phyloP scores from a whole-genome alignment of 257 asterid species.

The Echites panduratus region DNA sequence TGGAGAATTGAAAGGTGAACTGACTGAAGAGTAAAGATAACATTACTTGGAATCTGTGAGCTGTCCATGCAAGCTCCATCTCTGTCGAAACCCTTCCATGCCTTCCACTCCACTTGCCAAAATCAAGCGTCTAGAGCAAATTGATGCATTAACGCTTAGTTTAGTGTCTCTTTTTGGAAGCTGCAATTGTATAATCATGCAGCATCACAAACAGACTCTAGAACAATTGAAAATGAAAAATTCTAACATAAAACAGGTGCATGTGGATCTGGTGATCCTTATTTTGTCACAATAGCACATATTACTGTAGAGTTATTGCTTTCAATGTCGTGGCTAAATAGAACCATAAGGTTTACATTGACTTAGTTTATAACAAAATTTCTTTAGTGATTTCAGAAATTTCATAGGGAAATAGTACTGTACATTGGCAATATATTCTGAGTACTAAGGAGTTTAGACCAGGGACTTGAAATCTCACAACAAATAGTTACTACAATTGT shows the following conservation, averaged over 20 bases:
- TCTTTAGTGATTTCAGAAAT: neutral
- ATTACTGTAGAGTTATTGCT: no score
- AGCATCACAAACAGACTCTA: neutral
- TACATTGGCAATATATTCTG: neutral
- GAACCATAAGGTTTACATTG: no score
- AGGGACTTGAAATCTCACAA: neutral
- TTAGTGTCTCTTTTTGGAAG: neutral
- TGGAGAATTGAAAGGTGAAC: neutral
- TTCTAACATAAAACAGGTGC: no score
- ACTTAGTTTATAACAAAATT: no score
- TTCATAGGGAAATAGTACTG: neutral
- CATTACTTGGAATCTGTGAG: slow-evolving; percentile 76
- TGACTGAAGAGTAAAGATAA: slow-evolving; percentile 5
- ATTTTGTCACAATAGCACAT: no score
- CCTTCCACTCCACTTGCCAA: slow-evolving; percentile 97
- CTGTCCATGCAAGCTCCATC: slow-evolving; percentile 93
- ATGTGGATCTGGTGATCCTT: no score
- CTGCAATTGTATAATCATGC: neutral
- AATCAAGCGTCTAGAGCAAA: slow-evolving; percentile 52
- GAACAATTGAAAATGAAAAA: neutral
- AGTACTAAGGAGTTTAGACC: neutral
- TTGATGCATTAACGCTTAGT: neutral
- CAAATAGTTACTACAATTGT: neutral
- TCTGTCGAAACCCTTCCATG: slow-evolving; percentile 79
- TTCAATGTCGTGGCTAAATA: no score